A percentile compares a stretch with the other conserved stretches of the same genome.
phyloP scores from a whole-genome alignment of 306 rosid species.

The Quercus agrifolia region DNA sequence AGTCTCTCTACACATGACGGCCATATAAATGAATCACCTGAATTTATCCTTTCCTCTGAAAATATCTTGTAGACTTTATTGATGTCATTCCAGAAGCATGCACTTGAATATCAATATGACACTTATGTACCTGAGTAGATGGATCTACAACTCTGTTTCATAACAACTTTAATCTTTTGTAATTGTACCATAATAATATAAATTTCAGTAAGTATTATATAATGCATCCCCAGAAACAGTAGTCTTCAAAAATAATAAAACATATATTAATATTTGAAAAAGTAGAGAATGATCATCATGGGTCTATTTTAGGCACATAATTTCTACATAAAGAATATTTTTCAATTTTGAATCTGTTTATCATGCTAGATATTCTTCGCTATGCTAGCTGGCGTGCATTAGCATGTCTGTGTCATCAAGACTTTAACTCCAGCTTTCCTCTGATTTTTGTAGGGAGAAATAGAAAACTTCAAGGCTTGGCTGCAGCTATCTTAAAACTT shows the following conservation, averaged over 20 bases:
- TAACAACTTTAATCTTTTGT: background rate
- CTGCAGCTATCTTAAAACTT: slow-evolving; percentile 70
- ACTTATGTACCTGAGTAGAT: background rate
- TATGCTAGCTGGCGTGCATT: background rate
- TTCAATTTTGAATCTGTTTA: background rate
- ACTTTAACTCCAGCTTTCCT: slow-evolving; percentile 14
- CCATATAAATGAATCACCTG: background rate
- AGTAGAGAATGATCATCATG: background rate
- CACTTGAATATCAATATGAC: background rate
- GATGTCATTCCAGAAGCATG: background rate
- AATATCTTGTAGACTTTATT: background rate
- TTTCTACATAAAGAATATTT: background rate
- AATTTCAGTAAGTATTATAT: background rate
- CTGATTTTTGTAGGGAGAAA: slow-evolving; percentile 63
- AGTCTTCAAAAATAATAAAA: background rate
- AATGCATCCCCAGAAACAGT: background rate
- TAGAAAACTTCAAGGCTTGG: slow-evolving; percentile 79
- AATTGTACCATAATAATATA: background rate
- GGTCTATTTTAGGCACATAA: background rate
- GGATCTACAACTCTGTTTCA: background rate
- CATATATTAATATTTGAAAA: background rate
- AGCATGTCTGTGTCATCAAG: slow-evolving; percentile 11
- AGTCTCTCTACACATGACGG: background rate
- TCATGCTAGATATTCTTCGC: background rate
- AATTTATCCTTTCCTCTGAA: background rate